Percentiles rank a stretch among this genome's conserved stretches.
These are phyloP conservation scores for Pseudogymnoascus sp. DNA, from an alignment of 2,329 filamentous ascomycete species.

Conservation along the genomic window DNA sequence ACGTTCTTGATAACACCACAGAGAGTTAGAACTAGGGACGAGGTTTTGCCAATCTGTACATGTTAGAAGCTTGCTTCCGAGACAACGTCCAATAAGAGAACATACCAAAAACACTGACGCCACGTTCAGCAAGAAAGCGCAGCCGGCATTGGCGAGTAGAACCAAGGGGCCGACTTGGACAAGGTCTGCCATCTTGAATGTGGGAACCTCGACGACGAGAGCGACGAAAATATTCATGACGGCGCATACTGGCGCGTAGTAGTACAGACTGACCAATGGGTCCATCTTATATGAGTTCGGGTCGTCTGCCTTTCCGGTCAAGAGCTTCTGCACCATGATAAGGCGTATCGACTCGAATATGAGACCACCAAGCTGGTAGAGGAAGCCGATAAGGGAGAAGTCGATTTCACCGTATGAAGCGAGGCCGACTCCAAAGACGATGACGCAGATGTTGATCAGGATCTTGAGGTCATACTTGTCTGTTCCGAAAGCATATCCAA, in stretches of 20 bases:
- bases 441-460: constrained; percentile 41
- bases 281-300: constrained; percentile 59
- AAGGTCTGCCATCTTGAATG: constrained; percentile 59
- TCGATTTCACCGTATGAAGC: constrained; percentile 58
- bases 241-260: constrained; percentile 80
- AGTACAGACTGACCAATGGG: constrained; percentile 79
- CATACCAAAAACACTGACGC: constrained; percentile 79
- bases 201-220: constrained; percentile 60
- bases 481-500: constrained; percentile 2
- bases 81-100: constrained; percentile 17
- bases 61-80: not conserved
- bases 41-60: constrained; percentile 75
- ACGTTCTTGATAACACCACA: constrained; percentile 69
- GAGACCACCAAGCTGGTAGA: constrained; percentile 68
- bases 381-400: constrained; percentile 58
- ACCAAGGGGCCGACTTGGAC: constrained; percentile 53
- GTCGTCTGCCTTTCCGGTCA: constrained; percentile 45
- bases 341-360: constrained; percentile 74
- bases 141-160: constrained; percentile 64
- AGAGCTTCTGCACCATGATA: constrained; percentile 77
- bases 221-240: constrained; percentile 70
- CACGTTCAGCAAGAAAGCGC: constrained; percentile 75
- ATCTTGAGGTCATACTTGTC: constrained; percentile 5
- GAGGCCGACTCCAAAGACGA: constrained; percentile 45
- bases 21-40: constrained; percentile 75